A percentile compares a stretch with the other conserved stretches of the same genome.
Evolutionary conservation across 768 basidiomycete genomes (phyloP).

Genomic region (Tylopilus intermedius): DNA sequence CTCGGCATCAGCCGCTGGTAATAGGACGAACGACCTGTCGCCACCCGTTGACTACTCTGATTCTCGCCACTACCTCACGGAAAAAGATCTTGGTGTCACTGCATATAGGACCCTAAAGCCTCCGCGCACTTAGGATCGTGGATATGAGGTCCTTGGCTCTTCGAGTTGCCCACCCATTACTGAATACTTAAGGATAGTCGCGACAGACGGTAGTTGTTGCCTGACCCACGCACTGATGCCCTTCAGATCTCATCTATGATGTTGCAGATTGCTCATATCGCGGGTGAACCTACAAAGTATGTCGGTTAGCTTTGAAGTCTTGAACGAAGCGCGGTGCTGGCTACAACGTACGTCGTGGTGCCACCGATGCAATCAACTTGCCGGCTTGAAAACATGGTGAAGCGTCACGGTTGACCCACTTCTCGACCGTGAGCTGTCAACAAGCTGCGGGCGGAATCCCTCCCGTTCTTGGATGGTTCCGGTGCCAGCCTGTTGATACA

Average conservation of each 20-base stretch:
- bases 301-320: neutral
- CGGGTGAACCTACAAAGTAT: neutral
- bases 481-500: too few species aligned
- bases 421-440: too few species aligned
- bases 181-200: too few species aligned
- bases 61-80: neutral
- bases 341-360: too few species aligned
- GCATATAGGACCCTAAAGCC: conserved; percentile 5
- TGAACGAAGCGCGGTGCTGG: too few species aligned
- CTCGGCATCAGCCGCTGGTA: neutral
- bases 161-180: conserved; percentile 2
- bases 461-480: too few species aligned
- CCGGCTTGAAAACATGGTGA: too few species aligned
- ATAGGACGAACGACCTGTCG: neutral
- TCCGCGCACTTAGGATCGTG: neutral
- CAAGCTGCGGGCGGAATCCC: too few species aligned
- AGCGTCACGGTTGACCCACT: too few species aligned
- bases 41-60: neutral
- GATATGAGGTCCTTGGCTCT: conserved; percentile 17
- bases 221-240: neutral
- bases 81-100: neutral
- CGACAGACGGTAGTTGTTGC: too few species aligned
- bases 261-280: conserved; percentile 1
- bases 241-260: conserved; percentile 2
- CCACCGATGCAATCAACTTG: too few species aligned